Base-by-base conservation (phyloP, 2,329 filamentous ascomycete species). In the Thermothelomyces thermophilus region DNA sequence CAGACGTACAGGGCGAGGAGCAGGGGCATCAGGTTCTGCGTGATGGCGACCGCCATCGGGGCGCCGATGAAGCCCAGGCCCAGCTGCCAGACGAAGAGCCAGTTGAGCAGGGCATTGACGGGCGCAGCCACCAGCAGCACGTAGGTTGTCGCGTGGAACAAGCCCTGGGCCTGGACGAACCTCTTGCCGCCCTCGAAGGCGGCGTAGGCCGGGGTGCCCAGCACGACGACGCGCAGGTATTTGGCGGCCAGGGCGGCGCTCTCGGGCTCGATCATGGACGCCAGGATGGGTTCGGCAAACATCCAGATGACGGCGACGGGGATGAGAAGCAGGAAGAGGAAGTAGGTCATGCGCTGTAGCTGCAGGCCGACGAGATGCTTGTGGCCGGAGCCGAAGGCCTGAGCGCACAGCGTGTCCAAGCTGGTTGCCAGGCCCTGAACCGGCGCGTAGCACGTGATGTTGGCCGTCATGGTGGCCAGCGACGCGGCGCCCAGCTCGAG, bases 311-410 rank as follows among this genome's bases (percentile, higher is more conserved):
- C 63, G 2, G 75, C 78, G 55, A 93, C 82, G 0, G 87, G 87
- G 22, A 91, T 73, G 1, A 83, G 82, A 52, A 90, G 75, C 1
- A 77, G 58, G 74, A 84, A 81, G 3, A 91, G 73, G 62, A 94
- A 91, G 62, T 77, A 86, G 1, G 84, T 72, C 86, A 91, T 91
- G 42, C 87, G 75, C 66, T 93, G 86, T 55, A 90, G 73, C 61
- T 93, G 87, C 49, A 93, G 67, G 1, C 87, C 91, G 10, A 97
- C 91, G 5, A 97, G 79, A 58, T 90, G 86, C 64, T 86, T 94
- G 64, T 86, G 86, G 0, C 91, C 91, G 0, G 87, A 94, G 2
- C 93, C 91, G 64, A 94, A 97, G 0, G 93, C 91, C 67, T 97
- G 91, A 0, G 91, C 82, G 66, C 91, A 96, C 2, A 97, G 80